Percentiles rank a stretch among this genome's conserved stretches.
phyloP scores from a whole-genome alignment of 352 stramenopile species.

The Phytophthora meadii region DNA sequence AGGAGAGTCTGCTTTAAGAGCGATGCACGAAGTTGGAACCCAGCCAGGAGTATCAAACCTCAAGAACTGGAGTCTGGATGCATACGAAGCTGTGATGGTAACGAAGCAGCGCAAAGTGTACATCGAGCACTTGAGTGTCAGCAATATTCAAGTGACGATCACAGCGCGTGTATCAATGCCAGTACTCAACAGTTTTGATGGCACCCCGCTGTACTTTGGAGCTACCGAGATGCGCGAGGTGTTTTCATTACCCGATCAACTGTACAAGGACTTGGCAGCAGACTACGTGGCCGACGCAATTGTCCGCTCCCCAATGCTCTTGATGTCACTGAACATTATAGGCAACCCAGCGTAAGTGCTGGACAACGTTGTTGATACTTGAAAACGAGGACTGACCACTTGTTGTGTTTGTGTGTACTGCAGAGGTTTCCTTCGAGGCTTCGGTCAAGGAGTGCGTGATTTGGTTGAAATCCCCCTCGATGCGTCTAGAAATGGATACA shows the following conservation, averaged over 20 bases:
- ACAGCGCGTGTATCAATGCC: slow-evolving; percentile 81
- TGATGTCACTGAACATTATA: slow-evolving; percentile 89
- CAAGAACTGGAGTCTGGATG: slow-evolving; percentile 30
- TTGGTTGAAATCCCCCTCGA: slow-evolving; percentile 81
- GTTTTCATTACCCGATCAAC: slow-evolving; percentile 74
- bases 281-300: slow-evolving; percentile 86
- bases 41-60: not conserved
- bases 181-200: slow-evolving; percentile 84
- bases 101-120: slow-evolving; percentile 67
- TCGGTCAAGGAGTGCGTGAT: slow-evolving; percentile 73
- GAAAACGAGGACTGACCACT: slow-evolving; percentile 5
- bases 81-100: slow-evolving; percentile 27
- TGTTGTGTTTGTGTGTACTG: slow-evolving; percentile 7
- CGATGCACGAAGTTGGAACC: not conserved
- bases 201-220: slow-evolving; percentile 74
- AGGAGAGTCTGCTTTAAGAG: slow-evolving; percentile 20
- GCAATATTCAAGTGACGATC: slow-evolving; percentile 65
- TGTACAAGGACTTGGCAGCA: slow-evolving; percentile 84
- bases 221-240: slow-evolving; percentile 65
- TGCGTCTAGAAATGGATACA: slow-evolving; percentile 76
- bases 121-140: slow-evolving; percentile 68
- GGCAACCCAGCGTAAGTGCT: slow-evolving; percentile 85
- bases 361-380: not conserved
- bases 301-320: slow-evolving; percentile 74
- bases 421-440: slow-evolving; percentile 80